Evolutionary conservation across 1,139 yeast genomes (phyloP).

Genomic region (Blastobotrys niveus): DNA sequence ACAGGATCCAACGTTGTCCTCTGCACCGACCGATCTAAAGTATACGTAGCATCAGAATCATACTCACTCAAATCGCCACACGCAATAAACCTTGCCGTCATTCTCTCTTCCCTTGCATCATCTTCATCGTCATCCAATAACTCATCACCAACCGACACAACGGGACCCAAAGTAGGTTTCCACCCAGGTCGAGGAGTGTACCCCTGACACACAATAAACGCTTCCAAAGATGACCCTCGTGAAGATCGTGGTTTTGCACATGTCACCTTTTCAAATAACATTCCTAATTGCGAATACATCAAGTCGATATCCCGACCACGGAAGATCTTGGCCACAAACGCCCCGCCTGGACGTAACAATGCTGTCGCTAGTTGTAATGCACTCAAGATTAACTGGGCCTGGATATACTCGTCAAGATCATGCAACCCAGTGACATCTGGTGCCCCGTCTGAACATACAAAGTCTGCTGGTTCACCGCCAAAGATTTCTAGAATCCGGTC

Average conservation of each 20-base stretch:
- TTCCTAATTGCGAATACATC: slow-evolving; percentile 80
- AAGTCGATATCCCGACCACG: slow-evolving; percentile 93
- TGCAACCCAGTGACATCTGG: slow-evolving; percentile 98
- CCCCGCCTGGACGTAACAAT: slow-evolving; percentile 79
- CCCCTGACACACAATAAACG: slow-evolving; percentile 87
- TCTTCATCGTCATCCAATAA: slow-evolving; percentile 25
- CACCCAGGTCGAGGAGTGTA: slow-evolving; percentile 78
- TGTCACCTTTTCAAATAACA: slow-evolving; percentile 73
- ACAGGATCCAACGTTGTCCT: slow-evolving; percentile 70
- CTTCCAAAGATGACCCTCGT: slow-evolving; percentile 87
- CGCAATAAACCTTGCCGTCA: slow-evolving; percentile 81
- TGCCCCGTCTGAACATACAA: slow-evolving; percentile 96
- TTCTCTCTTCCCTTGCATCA: slow-evolving; percentile 58
- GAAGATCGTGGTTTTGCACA: slow-evolving; percentile 97
- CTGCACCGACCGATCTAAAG: slow-evolving; percentile 42
- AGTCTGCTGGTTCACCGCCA: slow-evolving; percentile 90
- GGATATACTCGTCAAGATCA: slow-evolving; percentile 93
- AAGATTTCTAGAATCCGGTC: slow-evolving; percentile 68
- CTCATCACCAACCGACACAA: slow-evolving; percentile 10
- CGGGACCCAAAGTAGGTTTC: slow-evolving; percentile 46
- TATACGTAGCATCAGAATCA: slow-evolving; percentile 94
- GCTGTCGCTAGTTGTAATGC: slow-evolving; percentile 91
- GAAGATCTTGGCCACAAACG: slow-evolving; percentile 92
- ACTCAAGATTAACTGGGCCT: slow-evolving; percentile 84
- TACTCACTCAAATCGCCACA: slow-evolving; percentile 85